These are phyloP conservation scores for Eimeria necatrix DNA, from an alignment of 169 alveolate species.

Conservation along the genomic window DNA sequence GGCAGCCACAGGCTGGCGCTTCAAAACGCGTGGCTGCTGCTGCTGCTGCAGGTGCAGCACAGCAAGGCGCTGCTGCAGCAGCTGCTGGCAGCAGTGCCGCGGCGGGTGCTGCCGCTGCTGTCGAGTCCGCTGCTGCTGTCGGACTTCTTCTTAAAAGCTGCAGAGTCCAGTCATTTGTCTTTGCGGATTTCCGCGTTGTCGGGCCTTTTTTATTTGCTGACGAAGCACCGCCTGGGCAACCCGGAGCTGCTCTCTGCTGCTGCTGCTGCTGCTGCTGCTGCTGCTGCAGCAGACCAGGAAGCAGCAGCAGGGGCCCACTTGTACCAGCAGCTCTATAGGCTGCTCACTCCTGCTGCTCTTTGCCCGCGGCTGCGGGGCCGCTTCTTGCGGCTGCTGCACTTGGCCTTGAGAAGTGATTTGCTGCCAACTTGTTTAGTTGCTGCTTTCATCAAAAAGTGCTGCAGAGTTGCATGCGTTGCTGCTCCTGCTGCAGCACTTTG, in stretches of 20 bases:
- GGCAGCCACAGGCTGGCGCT: slow-evolving; percentile 11
- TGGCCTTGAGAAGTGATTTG: slow-evolving; percentile 59
- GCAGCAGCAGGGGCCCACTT: slow-evolving; percentile 61
- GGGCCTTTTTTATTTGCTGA: slow-evolving; percentile 71
- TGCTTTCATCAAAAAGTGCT: slow-evolving; percentile 63
- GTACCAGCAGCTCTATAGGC: slow-evolving; percentile 61
- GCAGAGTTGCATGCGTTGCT: slow-evolving; percentile 78
- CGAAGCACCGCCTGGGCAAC: slow-evolving; percentile 77
- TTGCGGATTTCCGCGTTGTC: slow-evolving; percentile 60
- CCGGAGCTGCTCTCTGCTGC: slow-evolving; percentile 54
- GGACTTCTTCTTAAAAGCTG: slow-evolving; percentile 60
- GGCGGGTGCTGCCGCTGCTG: slow-evolving; percentile 28
- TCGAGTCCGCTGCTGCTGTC: slow-evolving; percentile 76
- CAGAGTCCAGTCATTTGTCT: neutral
- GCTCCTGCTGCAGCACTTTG: slow-evolving; percentile 65
- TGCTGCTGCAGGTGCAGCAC: slow-evolving; percentile 16
- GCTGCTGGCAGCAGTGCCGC: slow-evolving; percentile 26
- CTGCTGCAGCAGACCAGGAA: neutral
- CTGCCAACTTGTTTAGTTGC: slow-evolving; percentile 68
- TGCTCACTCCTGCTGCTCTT: slow-evolving; percentile 73
- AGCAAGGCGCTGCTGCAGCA: neutral
- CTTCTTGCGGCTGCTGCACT: slow-evolving; percentile 58
- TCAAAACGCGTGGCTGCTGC: slow-evolving; percentile 73
- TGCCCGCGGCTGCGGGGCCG: slow-evolving; percentile 16
- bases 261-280: neutral